phyloP scores from a whole-genome alignment of 805 yeast species.

The Ogataea minuta region DNA sequence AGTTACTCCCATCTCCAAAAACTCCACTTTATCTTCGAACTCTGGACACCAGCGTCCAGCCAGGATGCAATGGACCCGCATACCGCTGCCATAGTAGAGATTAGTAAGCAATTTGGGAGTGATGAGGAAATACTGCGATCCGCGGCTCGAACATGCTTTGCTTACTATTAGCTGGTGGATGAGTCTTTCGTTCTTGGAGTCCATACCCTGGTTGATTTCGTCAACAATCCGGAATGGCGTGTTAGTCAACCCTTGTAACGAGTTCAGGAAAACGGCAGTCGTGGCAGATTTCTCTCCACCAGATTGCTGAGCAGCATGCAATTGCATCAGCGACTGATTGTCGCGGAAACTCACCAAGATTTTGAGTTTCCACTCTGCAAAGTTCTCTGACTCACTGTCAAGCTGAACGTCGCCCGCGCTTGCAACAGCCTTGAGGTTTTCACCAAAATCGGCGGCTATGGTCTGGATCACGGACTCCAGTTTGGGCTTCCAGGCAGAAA shows the following conservation, averaged over 20 bases:
- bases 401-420: slow-evolving; percentile 81
- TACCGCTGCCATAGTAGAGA: slow-evolving; percentile 69
- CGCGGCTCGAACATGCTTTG: slow-evolving; percentile 59
- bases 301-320: slow-evolving; percentile 87
- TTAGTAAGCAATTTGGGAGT: slow-evolving; percentile 88
- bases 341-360: slow-evolving; percentile 86
- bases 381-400: slow-evolving; percentile 49
- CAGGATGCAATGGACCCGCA: slow-evolving; percentile 84
- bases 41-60: slow-evolving; percentile 42
- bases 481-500: slow-evolving; percentile 57
- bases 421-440: slow-evolving; percentile 70
- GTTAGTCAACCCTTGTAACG: slow-evolving; percentile 81
- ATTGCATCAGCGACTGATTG: slow-evolving; percentile 60
- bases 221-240: slow-evolving; percentile 96
- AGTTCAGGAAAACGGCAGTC: slow-evolving; percentile 84
- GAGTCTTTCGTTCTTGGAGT: slow-evolving; percentile 82
- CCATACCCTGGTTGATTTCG: slow-evolving; percentile 99
- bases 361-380: slow-evolving; percentile 76
- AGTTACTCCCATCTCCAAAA: slow-evolving; percentile 33
- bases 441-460: slow-evolving; percentile 64
- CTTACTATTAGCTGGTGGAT: slow-evolving; percentile 85
- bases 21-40: slow-evolving; percentile 17
- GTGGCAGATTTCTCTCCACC: slow-evolving; percentile 98
- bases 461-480: slow-evolving; percentile 49
- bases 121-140: slow-evolving; percentile 82